Conservation (phyloP, 1,284 basidiomycete species). For the Inonotus hispidus region DNA sequence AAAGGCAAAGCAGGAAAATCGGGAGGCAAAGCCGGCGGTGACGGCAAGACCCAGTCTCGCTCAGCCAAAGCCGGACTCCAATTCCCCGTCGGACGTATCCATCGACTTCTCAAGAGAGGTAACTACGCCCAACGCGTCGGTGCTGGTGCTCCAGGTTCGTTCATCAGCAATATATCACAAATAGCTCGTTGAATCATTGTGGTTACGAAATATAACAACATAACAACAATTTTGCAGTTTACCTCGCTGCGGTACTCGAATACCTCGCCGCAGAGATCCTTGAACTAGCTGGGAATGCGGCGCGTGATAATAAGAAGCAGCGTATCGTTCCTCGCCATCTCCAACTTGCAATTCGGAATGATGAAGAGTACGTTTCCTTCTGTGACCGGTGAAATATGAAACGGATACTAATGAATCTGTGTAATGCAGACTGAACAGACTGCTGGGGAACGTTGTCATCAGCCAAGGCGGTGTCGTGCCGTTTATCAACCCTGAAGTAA, state of each 20-base stretch:
- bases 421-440: slow-evolving; percentile 50
- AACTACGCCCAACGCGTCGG: slow-evolving; percentile 83
- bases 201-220: too few relatives aligned
- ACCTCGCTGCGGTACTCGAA: slow-evolving; percentile 80
- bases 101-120: slow-evolving; percentile 84
- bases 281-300: slow-evolving; percentile 82
- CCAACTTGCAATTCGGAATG: slow-evolving; percentile 85
- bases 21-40: slow-evolving; percentile 48
- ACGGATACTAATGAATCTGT: background rate
- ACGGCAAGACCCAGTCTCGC: slow-evolving; percentile 61
- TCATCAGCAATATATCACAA: background rate
- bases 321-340: slow-evolving; percentile 86
- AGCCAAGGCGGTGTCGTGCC: slow-evolving; percentile 87
- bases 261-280: slow-evolving; percentile 87
- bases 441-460: slow-evolving; percentile 79
- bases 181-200: too few relatives aligned
- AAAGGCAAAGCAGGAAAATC: slow-evolving; percentile 53
- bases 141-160: slow-evolving; percentile 71
- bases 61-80: slow-evolving; percentile 81
- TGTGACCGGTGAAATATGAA: too few relatives aligned
- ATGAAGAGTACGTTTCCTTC: slow-evolving; percentile 57
- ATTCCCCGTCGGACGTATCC: slow-evolving; percentile 90
- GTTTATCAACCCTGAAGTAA: slow-evolving; percentile 42
- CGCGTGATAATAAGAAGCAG: slow-evolving; percentile 78
- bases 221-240: slow-evolving; percentile 42